Percentiles rank a stretch among this genome's conserved stretches.
Conservation (phyloP, 192 early-diverging fungal genomes). For the Chytriomyces sp. region DNA sequence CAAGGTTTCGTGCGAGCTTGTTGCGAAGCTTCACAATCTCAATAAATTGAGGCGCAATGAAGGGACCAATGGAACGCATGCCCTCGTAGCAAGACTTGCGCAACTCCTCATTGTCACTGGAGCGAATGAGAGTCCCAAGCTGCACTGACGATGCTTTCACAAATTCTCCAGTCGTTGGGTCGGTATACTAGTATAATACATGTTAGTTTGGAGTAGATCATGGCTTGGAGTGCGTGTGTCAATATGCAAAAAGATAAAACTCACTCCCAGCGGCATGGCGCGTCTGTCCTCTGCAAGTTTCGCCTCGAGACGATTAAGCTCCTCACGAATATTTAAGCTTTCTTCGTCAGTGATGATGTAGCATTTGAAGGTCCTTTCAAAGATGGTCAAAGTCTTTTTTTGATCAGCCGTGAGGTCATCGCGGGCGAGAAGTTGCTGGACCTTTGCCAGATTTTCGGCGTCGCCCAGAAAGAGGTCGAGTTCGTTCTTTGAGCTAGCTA, state of each 20-base stretch:
- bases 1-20: conserved; percentile 29
- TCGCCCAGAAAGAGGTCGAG: conserved; percentile 37
- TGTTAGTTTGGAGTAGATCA: too few species aligned
- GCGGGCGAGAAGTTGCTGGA: conserved; percentile 23
- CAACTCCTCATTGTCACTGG: conserved; percentile 21
- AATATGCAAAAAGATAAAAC: too few species aligned
- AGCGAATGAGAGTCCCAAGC: conserved; percentile 31
- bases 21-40: conserved; percentile 37
- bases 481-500: conserved; percentile 26
- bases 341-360: conserved; percentile 33
- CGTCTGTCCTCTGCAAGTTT: conserved; percentile 19
- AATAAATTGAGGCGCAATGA: conserved; percentile 31
- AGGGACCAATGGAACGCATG: conserved; percentile 29
- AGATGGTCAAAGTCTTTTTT: conserved; percentile 12
- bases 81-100: conserved; percentile 32
- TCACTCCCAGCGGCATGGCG: conserved; percentile 28
- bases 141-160: conserved; percentile 26
- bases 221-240: too few species aligned
- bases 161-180: conserved; percentile 20
- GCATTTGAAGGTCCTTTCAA: conserved; percentile 32
- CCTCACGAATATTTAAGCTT: conserved; percentile 1
- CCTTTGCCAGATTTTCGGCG: conserved; percentile 10
- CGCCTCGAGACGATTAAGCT: conserved; percentile 34
- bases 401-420: conserved; percentile 21
- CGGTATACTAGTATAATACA: too few species aligned